These are phyloP conservation scores for Xylariales sp. DNA, from an alignment of 2,329 filamentous ascomycete species.

Conservation along the genomic window DNA sequence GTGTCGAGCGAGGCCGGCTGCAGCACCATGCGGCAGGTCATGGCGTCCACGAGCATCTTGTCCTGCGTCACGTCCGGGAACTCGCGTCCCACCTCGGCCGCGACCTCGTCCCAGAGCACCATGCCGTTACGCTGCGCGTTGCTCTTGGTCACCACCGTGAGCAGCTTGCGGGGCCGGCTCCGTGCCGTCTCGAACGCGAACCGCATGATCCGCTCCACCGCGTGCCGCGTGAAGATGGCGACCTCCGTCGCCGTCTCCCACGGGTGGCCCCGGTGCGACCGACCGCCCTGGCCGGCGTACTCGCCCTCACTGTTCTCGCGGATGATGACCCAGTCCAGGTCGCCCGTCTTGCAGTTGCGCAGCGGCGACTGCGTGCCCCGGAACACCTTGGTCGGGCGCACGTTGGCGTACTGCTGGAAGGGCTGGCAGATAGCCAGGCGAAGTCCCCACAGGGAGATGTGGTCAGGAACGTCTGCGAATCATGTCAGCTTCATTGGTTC, in stretches of 20 bases:
- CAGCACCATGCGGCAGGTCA: conserved; percentile 61
- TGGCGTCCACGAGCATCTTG: conserved; percentile 65
- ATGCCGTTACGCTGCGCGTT: conserved; percentile 64
- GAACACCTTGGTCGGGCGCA: conserved; percentile 59
- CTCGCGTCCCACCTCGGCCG: conserved; percentile 46
- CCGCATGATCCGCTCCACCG: conserved; percentile 54
- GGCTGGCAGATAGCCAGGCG: conserved; percentile 61
- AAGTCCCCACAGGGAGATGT: conserved; percentile 62
- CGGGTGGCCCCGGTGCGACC: conserved; percentile 51
- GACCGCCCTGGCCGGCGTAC: conserved; percentile 61
- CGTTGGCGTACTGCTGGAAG: conserved; percentile 64
- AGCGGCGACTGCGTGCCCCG: conserved; percentile 55
- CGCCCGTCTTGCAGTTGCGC: conserved; percentile 42
- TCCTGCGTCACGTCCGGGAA: conserved; percentile 58
- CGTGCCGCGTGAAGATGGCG: conserved; percentile 58
- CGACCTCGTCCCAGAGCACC: conserved; percentile 65
- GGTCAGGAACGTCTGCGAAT: conserved; percentile 52
- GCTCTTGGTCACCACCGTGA: conserved; percentile 63
- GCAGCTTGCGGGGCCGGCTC: conserved; percentile 48
- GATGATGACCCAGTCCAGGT: conserved; percentile 63
- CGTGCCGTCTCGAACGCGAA: conserved; percentile 60
- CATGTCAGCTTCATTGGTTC: too few relatives aligned
- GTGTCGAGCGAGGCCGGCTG: conserved; percentile 57
- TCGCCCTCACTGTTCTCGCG: conserved; percentile 66
- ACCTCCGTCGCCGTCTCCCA: conserved; percentile 62